Base-by-base conservation (phyloP, 1,139 yeast genomes). In the Yamadazyma taylorii region DNA sequence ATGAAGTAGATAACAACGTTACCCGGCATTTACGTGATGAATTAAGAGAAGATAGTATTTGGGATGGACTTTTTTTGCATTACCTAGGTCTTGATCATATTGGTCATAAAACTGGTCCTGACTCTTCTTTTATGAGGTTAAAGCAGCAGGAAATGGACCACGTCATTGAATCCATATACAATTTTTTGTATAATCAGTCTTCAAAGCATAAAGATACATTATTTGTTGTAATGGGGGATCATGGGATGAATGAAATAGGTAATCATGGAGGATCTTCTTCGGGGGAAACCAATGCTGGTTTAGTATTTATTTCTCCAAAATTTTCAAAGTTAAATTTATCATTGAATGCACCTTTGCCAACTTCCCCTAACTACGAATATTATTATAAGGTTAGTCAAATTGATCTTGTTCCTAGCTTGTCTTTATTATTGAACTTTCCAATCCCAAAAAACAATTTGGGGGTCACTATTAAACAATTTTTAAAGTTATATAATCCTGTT, bases 31-130 rank as follows among this genome's bases (percentile, higher is more conserved):
- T 92, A 27, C 79, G 77, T 33, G 46, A 55, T 3, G 85, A 85
- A 47, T 59, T 88, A 34, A 53, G 57, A 3, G 46, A 51, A 7
- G 44, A 36, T 0, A 38, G 53, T 1, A 52, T 68, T 1, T 92
- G 97, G 97, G 96, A 92, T 56, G 85, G 82, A 3, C 63, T 92
- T 44, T 85, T 94, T 34, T 64, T 94, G 36, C 98, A 94, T 56
- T 94, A 92, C 53, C 67, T 94, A 17, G 99, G 98, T 0, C 66
- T 94, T 32, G 98, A 94, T 57, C 98, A 94, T 58, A 94, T 94
- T 50, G 98, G 99, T 1, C 98, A 94, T 58, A 90, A 89, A 55
- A 95, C 96, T 26, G 99, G 98, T 0, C 94, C 98, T 0, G 53
- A 66, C 4, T 87, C 96, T 5, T 62, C 73, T 0, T 82, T 79